These are phyloP conservation scores for Lunasporangiospora selenospora DNA, from an alignment of 192 early-diverging fungal species.

Conservation along the genomic window DNA sequence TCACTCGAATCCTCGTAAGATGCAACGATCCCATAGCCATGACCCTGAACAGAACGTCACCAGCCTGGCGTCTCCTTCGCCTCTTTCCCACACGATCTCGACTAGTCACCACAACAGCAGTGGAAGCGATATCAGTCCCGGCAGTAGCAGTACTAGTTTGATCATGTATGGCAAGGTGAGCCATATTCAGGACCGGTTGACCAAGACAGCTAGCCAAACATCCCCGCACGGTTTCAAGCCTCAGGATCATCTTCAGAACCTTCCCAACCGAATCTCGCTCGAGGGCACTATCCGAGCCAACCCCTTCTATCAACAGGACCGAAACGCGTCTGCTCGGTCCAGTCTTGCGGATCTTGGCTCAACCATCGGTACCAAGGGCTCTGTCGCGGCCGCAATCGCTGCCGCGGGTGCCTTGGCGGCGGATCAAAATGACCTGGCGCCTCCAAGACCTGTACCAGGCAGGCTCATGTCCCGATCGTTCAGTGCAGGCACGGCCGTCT, in stretches of 20 bases:
- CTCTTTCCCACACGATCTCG: constrained; percentile 27
- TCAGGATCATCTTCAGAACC: constrained; percentile 39
- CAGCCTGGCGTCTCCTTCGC: no score
- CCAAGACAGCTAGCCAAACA: constrained; percentile 22
- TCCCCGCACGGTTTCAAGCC: constrained; percentile 35
- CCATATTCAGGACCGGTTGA: constrained; percentile 23
- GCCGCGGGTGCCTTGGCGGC: no score
- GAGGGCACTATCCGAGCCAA: constrained; percentile 47
- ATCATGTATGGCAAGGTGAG: constrained; percentile 33
- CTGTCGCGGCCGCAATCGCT: constrained; percentile 11
- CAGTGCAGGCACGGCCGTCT: no score
- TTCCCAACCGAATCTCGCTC: constrained; percentile 38
- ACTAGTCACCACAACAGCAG: no score
- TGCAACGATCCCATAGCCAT: no score
- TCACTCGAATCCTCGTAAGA: no score
- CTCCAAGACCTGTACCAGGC: no score
- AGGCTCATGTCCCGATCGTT: no score
- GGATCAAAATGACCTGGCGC: no score
- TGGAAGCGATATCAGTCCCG: constrained; percentile 18
- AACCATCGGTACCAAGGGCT: constrained; percentile 4
- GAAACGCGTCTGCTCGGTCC: constrained; percentile 35
- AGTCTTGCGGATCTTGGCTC: constrained; percentile 40
- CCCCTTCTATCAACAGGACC: constrained; percentile 46
- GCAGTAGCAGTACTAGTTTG: constrained; percentile 32
- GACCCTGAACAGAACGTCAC: no score